Percentiles rank a stretch among this genome's conserved stretches.
Evolutionary conservation across 306 rosid species (phyloP).

Genomic region (Ziziphus jujuba): DNA sequence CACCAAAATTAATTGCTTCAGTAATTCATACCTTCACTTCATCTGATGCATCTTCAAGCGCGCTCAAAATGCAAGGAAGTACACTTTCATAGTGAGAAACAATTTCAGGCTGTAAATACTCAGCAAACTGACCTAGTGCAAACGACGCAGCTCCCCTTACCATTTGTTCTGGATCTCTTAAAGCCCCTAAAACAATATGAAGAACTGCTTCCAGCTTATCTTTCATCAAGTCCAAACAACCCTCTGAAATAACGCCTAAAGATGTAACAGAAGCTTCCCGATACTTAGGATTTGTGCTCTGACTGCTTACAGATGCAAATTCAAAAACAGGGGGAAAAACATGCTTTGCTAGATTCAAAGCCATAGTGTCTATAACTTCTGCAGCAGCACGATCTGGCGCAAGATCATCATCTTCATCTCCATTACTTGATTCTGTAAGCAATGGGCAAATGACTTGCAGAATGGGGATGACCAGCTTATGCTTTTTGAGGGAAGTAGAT

Average conservation of each 20-base stretch:
- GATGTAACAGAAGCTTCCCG: slow-evolving; percentile 98
- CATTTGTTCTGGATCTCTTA: slow-evolving; percentile 96
- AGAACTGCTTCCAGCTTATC: slow-evolving; percentile 85
- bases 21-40: slow-evolving; percentile 82
- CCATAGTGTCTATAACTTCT: slow-evolving; percentile 97
- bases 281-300: slow-evolving; percentile 87
- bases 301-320: slow-evolving; percentile 80
- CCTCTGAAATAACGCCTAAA: slow-evolving; percentile 94
- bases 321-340: slow-evolving; percentile 82
- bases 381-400: slow-evolving; percentile 99
- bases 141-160: slow-evolving; percentile 98
- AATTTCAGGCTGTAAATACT: slow-evolving; percentile 93
- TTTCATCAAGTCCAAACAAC: slow-evolving; percentile 88
- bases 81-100: slow-evolving; percentile 93
- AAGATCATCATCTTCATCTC: slow-evolving; percentile 88
- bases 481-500: slow-evolving; percentile 75
- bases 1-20: slow-evolving; percentile 21
- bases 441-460: slow-evolving; percentile 90
- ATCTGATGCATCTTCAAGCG: slow-evolving; percentile 91
- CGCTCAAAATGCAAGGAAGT: slow-evolving; percentile 90
- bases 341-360: slow-evolving; percentile 81
- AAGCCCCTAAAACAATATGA: slow-evolving; percentile 83
- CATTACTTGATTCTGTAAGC: slow-evolving; percentile 84
- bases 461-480: slow-evolving; percentile 83
- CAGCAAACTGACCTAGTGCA: slow-evolving; percentile 98